Evolutionary conservation across 805 yeast genomes (phyloP).

Genomic region (Saturnispora mendoncae): DNA sequence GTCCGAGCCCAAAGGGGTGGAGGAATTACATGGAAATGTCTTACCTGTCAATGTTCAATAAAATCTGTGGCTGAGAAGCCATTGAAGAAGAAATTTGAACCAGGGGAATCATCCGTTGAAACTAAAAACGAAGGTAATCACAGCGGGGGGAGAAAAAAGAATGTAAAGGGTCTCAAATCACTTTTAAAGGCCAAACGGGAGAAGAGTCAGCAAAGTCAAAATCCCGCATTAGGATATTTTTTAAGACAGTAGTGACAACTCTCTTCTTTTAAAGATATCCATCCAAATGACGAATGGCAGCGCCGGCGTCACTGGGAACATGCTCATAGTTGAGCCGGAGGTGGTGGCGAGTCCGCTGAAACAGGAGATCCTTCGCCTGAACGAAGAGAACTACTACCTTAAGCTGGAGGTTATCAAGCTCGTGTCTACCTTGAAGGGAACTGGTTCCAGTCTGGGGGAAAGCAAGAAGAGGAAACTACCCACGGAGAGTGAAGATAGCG

Average conservation of each 20-base stretch:
- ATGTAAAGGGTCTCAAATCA: background rate
- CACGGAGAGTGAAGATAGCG: constrained; percentile 2
- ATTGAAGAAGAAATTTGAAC: background rate
- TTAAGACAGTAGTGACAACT: background rate
- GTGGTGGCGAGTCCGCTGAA: constrained; percentile 29
- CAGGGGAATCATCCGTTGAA: background rate
- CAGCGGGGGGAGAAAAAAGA: background rate
- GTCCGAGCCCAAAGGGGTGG: constrained; percentile 13
- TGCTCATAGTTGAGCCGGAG: constrained; percentile 17
- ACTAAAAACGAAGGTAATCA: too few species aligned
- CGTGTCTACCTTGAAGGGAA: constrained; percentile 36
- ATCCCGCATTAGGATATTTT: constrained; percentile 9
- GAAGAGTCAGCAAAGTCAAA: background rate
- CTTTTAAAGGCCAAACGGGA: constrained; percentile 8
- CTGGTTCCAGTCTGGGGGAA: constrained; percentile 1
- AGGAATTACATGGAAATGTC: constrained; percentile 4
- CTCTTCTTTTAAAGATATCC: background rate
- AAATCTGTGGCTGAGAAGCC: background rate
- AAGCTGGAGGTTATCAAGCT: constrained; percentile 37
- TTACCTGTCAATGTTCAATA: background rate
- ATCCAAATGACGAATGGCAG: background rate
- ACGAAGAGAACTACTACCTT: constrained; percentile 36
- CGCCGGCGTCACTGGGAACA: background rate
- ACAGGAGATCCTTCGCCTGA: constrained; percentile 33
- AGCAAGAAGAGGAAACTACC: background rate